phyloP scores from a whole-genome alignment of 352 stramenopile genomes.

The Aphanomyces invadans region DNA sequence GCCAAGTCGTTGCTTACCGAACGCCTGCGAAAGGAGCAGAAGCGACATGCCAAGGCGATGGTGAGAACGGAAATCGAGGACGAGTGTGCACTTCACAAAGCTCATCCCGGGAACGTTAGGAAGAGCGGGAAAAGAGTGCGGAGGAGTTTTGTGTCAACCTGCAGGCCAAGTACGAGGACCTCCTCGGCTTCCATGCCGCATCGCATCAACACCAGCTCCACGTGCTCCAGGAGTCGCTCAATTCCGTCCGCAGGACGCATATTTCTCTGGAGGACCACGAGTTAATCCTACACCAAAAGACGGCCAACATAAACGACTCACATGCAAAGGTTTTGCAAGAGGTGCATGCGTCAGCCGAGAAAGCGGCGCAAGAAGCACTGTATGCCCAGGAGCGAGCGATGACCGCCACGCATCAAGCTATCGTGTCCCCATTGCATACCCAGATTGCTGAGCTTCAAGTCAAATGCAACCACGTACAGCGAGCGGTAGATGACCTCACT shows the following conservation, averaged over 20 bases:
- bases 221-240: background rate
- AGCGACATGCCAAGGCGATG: background rate
- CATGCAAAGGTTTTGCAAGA: background rate
- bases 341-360: background rate
- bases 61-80: too few species aligned
- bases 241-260: background rate
- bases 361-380: background rate
- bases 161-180: conserved; percentile 9
- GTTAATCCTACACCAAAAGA: background rate
- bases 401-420: background rate
- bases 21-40: conserved; percentile 3
- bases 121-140: conserved; percentile 13
- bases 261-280: conserved; percentile 9
- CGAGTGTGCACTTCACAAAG: background rate
- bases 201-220: background rate
- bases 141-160: conserved; percentile 10
- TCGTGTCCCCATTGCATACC: background rate
- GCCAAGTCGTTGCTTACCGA: conserved; percentile 12
- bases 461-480: background rate
- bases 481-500: background rate
- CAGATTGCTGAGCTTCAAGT: background rate
- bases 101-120: background rate
- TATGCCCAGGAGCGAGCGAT: background rate
- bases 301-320: background rate
- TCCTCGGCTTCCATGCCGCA: background rate